Percentiles rank a stretch among this genome's conserved stretches.
Conservation (phyloP, 805 yeast genomes). For the Myxozyma sirexii region DNA sequence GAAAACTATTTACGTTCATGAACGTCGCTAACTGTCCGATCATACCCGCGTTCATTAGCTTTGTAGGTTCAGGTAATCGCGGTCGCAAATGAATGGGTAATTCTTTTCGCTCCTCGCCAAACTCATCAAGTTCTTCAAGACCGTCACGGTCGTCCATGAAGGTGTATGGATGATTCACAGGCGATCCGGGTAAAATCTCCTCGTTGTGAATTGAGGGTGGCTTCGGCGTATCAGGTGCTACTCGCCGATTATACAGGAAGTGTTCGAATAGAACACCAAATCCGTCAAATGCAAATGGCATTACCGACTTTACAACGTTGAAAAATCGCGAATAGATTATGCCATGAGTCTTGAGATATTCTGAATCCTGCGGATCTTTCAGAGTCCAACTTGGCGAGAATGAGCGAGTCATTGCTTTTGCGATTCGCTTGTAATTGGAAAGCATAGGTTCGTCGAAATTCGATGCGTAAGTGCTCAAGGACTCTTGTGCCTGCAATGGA, state of each 20-base stretch:
- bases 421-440: conserved; percentile 49
- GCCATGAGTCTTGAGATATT: conserved; percentile 13
- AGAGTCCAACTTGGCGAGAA: conserved; percentile 48
- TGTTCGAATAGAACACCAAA: conserved; percentile 50
- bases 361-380: conserved; percentile 33
- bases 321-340: conserved; percentile 36
- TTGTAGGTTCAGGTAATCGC: conserved; percentile 44
- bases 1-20: conserved; percentile 39
- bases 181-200: conserved; percentile 3
- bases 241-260: conserved; percentile 45
- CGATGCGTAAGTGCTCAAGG: conserved; percentile 38
- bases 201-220: conserved; percentile 12
- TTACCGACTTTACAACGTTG: conserved; percentile 34
- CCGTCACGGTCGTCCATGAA: conserved; percentile 26
- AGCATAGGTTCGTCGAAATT: conserved; percentile 43
- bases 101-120: conserved; percentile 9
- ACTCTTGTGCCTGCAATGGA: conserved; percentile 46
- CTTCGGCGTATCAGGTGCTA: conserved; percentile 28
- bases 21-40: conserved; percentile 49
- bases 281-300: conserved; percentile 52
- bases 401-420: conserved; percentile 53
- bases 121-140: conserved; percentile 22
- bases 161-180: conserved; percentile 24
- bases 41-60: conserved; percentile 46
- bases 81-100: conserved; percentile 11